Conservation (phyloP, 768 basidiomycete species). For the Xerocomellus amylosporus region DNA sequence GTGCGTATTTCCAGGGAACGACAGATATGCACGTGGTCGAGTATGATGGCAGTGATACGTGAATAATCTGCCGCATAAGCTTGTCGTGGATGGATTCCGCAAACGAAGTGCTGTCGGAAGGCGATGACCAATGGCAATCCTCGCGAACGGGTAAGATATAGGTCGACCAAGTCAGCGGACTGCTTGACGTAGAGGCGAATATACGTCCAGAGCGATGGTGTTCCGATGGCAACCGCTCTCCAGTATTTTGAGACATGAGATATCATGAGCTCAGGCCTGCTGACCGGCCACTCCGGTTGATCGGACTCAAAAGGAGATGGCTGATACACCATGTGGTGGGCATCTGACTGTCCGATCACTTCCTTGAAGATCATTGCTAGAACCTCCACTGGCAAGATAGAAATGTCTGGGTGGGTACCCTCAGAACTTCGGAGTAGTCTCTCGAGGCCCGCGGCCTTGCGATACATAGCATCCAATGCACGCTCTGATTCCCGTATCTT, state of each 20-base stretch:
- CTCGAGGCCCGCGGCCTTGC: constrained; percentile 14
- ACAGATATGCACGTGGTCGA: constrained; percentile 26
- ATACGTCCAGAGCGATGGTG: constrained; percentile 41
- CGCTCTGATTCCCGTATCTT: constrained; percentile 19
- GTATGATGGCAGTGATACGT: constrained; percentile 25
- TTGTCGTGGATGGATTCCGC: constrained; percentile 19
- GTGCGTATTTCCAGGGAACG: constrained; percentile 27
- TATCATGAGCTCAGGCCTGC: constrained; percentile 33
- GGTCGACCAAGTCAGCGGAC: constrained; percentile 23
- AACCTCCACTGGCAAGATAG: constrained; percentile 27
- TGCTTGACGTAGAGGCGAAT: constrained; percentile 28
- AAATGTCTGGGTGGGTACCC: constrained; percentile 6
- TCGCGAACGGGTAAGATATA: constrained; percentile 27
- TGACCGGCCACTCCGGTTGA: constrained; percentile 7
- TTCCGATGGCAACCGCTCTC: constrained; percentile 38
- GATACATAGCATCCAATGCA: constrained; percentile 19
- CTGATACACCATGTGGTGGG: background rate
- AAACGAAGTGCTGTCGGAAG: constrained; percentile 25
- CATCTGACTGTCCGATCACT: constrained; percentile 7
- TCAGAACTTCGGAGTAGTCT: constrained; percentile 1
- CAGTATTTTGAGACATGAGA: constrained; percentile 44
- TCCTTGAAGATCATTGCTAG: constrained; percentile 27
- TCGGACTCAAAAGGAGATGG: background rate
- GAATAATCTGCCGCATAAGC: constrained; percentile 19
- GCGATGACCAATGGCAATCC: constrained; percentile 22